Base-by-base conservation (phyloP, 306 rosid genomes). In the Gastrolobium bilobum region DNA sequence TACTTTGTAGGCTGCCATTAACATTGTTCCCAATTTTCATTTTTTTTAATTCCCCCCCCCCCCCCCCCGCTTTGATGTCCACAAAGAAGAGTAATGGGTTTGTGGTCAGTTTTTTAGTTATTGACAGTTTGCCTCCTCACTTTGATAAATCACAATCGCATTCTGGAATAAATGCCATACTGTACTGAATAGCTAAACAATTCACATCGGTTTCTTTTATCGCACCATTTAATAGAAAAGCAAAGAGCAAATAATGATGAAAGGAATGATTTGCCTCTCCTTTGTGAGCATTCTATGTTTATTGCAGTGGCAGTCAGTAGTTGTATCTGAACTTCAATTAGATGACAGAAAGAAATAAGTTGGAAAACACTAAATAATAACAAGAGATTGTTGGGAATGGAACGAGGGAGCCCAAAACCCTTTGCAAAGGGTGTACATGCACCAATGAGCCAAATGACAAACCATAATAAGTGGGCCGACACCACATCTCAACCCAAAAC, bases 1-100 rank as follows among this genome's bases (percentile, higher is more conserved):
- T 71, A 29, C 92, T 88, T 37, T 51, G 81, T 63, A 31, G 26
- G 10, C 52, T 81, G 37, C 48, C 39, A 13, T 60, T 56, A 20
- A 35, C 59, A 31, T 61, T 64, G 39, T 78, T 57, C 6, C 38
- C 8, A 26, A 7, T 37, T 39, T 4, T 48, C 9, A 9, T 31
- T 42, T 1, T 3, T 8, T 26, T 60, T 63, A 14, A 63, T 15
- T 10, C 73, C 8, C 53, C 8, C 4, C 53, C 53, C 1, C 26
- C 7, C 26, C 53, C 53, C 1, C 26, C 7, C 26, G 26, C 11
- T 13, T 15, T 7, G 0, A 34, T 33, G 43, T 46, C 39, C 33
- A 66, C 67, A 64, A 44, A 33, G 11, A 48, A 38, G 44, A 26
- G 52, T 46, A 37, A n/a, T 44, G 43, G 40, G 13, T 52, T 70